Base-by-base conservation (phyloP, 345 rosid genomes). In the Populus simonii region DNA sequence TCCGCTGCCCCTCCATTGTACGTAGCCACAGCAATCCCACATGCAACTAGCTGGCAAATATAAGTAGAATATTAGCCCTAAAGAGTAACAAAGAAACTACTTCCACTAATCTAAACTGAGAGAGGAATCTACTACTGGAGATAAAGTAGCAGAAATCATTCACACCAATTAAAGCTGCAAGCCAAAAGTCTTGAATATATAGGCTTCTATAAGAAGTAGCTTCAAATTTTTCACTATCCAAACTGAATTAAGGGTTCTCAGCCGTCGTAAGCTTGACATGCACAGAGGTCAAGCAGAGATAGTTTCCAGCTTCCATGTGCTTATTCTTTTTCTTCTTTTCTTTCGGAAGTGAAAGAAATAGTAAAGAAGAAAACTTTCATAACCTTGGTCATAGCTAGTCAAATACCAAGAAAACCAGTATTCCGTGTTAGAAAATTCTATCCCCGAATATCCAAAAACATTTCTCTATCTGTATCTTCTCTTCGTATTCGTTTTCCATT, bases 1-100 rank as follows among this genome's bases (percentile, higher is more conserved):
- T 95, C 96, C 16, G 97, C 86, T 55, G 99, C 98, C 31, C 98
- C 98, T 87, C 92, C 94, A 35, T 95, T 93, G 72, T 93, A 93
- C 2, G 98, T 92, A 7, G 78, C 83, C 71, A 92, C 96, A 47
- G 99, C 99, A 74, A 95, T 74, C 51, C 96, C 99, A 72, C 93
- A 91, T 3, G 97, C 94, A 72, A 92, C 68, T 75, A 92, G 36
- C 99, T 95, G 92, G 36, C 55, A 81, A 69, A 8, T 43, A 49
- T 62, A 69, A 49, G 36, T 25, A 75, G 35, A 72, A 49, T 7
- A 63, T 61, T 65, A 29, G 62, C 66, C 22, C 33, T 11, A 29
- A 41, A 68, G 10, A 23, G 68, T 45, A 17, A 31, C 17, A 13
- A 33, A 17, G 17, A 10, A 27, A 29, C 27, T 20, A 63, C 43